phyloP scores from a whole-genome alignment of 2,329 filamentous ascomycete species.

The Neophaeococcomyces aloes region DNA sequence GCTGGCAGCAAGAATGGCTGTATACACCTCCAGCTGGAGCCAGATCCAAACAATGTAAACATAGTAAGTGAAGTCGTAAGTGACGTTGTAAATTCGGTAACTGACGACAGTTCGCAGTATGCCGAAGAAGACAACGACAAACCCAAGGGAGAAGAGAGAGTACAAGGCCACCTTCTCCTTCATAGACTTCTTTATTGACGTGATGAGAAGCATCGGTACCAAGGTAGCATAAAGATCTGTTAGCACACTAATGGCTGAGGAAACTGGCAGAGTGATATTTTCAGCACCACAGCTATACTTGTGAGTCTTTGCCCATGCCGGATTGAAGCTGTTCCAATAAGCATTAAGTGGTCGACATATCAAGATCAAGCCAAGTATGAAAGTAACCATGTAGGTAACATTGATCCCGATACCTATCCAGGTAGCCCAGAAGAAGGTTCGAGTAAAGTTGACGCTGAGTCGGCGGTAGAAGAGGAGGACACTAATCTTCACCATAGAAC shows the following conservation, averaged over 20 bases:
- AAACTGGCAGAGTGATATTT: constrained; percentile 13
- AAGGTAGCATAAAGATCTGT: constrained; percentile 20
- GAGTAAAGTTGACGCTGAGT: constrained; percentile 18
- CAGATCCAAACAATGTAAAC: constrained; percentile 22
- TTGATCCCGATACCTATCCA: constrained; percentile 22
- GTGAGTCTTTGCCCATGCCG: constrained; percentile 13
- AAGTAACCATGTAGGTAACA: constrained; percentile 14
- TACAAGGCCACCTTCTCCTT: constrained; percentile 18
- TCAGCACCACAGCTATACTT: constrained; percentile 14
- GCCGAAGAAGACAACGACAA: constrained; percentile 19
- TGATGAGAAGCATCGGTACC: constrained; percentile 16
- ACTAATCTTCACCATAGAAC: constrained; percentile 16
- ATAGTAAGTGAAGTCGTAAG: constrained; percentile 18
- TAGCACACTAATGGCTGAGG: constrained; percentile 15
- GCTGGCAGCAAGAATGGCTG: constrained; percentile 26
- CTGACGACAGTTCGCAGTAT: constrained; percentile 16
- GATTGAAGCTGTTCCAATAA: constrained; percentile 19
- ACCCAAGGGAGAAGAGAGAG: constrained; percentile 17
- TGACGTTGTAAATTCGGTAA: constrained; percentile 15
- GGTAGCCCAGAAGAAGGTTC: constrained; percentile 16
- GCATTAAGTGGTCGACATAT: constrained; percentile 17
- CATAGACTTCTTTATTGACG: constrained; percentile 13
- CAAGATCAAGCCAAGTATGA: constrained; percentile 14
- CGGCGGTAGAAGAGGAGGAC: constrained; percentile 21
- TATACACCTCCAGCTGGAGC: constrained; percentile 23